Evolutionary conservation across 129 eudicot species (phyloP).

Genomic region (Flaveria trinervia): DNA sequence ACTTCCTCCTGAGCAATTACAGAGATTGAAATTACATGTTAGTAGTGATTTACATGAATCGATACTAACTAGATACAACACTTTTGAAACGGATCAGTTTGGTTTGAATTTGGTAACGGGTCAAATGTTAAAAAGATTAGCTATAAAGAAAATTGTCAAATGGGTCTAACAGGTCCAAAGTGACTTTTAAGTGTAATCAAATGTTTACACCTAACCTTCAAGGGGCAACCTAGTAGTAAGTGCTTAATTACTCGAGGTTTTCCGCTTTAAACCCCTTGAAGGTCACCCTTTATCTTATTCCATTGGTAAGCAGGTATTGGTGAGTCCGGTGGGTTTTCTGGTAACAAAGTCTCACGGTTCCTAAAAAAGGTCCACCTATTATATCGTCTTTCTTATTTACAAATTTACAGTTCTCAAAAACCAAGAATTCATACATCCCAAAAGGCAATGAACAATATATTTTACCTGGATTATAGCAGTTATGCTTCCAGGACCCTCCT

Average conservation of each 20-base stretch:
- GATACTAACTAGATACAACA: background rate
- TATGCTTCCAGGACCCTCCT: conserved; percentile 74
- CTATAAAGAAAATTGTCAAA: background rate
- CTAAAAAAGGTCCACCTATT: no score
- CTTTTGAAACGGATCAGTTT: background rate
- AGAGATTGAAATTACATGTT: conserved; percentile 1
- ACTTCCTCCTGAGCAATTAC: conserved; percentile 53
- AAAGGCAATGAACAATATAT: background rate
- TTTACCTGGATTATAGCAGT: conserved; percentile 73
- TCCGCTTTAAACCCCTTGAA: no score
- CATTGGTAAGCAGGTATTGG: no score
- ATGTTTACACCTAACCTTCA: background rate
- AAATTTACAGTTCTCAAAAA: background rate
- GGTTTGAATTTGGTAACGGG: background rate
- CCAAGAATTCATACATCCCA: background rate
- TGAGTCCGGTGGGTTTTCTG: no score
- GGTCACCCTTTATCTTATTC: no score
- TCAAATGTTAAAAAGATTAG: background rate
- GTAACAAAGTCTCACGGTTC: no score
- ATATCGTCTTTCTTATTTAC: background rate
- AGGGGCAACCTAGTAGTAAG: no score
- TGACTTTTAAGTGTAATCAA: background rate
- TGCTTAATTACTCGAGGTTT: no score
- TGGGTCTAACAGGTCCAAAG: no score
- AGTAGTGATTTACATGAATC: background rate